Base-by-base conservation (phyloP, 768 basidiomycete genomes). In the Psilocybe cyanescens region DNA sequence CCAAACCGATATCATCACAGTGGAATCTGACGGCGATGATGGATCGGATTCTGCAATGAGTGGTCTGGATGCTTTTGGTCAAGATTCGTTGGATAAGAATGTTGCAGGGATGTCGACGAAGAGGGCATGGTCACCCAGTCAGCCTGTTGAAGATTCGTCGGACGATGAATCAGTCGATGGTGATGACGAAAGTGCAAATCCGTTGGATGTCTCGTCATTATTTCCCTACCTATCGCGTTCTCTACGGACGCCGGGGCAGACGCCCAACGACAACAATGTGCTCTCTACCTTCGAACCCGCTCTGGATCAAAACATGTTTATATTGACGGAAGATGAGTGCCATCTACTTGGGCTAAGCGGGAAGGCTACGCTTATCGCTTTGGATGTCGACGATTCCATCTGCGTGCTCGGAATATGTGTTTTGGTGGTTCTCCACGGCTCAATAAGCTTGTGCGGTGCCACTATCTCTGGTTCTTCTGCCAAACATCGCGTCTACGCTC, bases 331-430 rank as follows among this genome's bases (percentile, higher is more conserved):
- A 7, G 74, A 76, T 17, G 83, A 87, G 57, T 60, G 73, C 11
- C 63, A 58, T 7, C 45, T 67, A 35, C 67, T 81, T 1, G 71
- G 70, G 8, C 58, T 80, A 12, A 60, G 70, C 14, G 71, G 65
- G 3, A 51, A 66, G 1, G 74, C 76, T 1, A 74, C 78, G 1
- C 58, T 87, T 2, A 54, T 90, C 33, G 67, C 79, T 2, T 73
- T 93, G 8, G 67, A 71, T 4, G 70, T 75, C 7, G 75, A 73
- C 17, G 83, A 92, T 64, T 83, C 83, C 0, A 67, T 94, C 6
- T 81, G 89, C 33, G 70, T 96, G n/a, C 76, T 91, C 7, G 95
- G 95, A 4, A 77, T 80, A 0, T 92, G 86, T 71, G 70, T 68
- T 3, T 61, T 97, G 14, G 79, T 80, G 0, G 81, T 95, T 28